Evolutionary conservation across 352 stramenopile genomes (phyloP).

Genomic region (Globisporangium cederbergense): DNA sequence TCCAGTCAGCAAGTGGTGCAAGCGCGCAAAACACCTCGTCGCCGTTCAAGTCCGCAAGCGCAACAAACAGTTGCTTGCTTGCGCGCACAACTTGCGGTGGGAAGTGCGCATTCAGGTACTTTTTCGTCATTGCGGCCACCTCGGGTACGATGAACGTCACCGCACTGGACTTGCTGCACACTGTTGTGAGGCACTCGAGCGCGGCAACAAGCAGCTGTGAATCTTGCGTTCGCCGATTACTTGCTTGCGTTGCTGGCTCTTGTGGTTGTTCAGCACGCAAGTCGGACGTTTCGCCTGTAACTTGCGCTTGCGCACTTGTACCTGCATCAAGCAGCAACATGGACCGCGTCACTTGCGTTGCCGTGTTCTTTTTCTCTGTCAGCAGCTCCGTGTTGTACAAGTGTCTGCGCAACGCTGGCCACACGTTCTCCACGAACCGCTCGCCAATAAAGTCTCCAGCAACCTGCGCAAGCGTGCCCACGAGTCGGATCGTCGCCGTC

Average conservation of each 20-base stretch:
- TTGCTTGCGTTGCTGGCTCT: constrained; percentile 8
- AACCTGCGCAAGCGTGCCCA: constrained; percentile 47
- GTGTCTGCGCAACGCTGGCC: constrained; percentile 49
- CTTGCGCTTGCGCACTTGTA: neutral
- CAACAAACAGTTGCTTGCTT: constrained; percentile 39
- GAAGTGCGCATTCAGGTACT: constrained; percentile 38
- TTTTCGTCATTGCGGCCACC: constrained; percentile 36
- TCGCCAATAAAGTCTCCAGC: constrained; percentile 80
- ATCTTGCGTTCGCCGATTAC: constrained; percentile 48
- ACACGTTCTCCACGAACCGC: constrained; percentile 77
- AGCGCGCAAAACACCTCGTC: constrained; percentile 72
- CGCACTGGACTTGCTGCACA: constrained; percentile 38
- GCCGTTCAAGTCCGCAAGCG: constrained; percentile 51
- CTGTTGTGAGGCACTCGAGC: constrained; percentile 47
- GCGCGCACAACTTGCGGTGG: constrained; percentile 33
- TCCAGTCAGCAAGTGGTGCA: constrained; percentile 48
- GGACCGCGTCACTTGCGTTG: constrained; percentile 46
- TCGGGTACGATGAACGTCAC: constrained; percentile 61
- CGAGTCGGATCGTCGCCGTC: constrained; percentile 42
- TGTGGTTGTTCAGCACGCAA: neutral
- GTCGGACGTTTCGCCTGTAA: neutral
- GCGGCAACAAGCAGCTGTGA: constrained; percentile 52
- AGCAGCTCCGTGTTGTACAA: constrained; percentile 38
- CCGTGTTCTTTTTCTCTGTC: constrained; percentile 15
- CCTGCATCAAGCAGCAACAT: constrained; percentile 48